Evolutionary conservation across 2,329 filamentous ascomycete species (phyloP).

Genomic region (Exophiala sideris): DNA sequence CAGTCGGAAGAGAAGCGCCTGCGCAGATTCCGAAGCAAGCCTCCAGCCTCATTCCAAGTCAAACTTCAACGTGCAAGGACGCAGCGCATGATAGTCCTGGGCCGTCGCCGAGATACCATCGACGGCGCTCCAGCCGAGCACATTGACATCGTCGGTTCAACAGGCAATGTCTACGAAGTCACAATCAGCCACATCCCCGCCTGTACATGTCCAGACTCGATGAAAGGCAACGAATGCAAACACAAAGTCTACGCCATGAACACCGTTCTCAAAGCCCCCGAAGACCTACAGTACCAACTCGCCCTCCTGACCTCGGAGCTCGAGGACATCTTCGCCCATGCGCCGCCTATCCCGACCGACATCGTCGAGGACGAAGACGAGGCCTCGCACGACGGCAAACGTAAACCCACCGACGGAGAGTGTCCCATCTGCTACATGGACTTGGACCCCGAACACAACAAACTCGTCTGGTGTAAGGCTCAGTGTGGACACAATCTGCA

Average conservation of each 20-base stretch:
- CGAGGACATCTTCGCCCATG: slow-evolving; percentile 52
- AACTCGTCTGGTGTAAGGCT: slow-evolving; percentile 57
- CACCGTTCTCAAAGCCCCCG: slow-evolving; percentile 55
- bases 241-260: slow-evolving; percentile 47
- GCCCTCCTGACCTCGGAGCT: slow-evolving; percentile 60
- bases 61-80: slow-evolving; percentile 49
- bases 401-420: slow-evolving; percentile 59
- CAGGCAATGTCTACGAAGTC: slow-evolving; percentile 60
- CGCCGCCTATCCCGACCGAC: slow-evolving; percentile 49
- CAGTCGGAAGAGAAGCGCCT: slow-evolving; percentile 38
- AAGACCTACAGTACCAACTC: slow-evolving; percentile 57
- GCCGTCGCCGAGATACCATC: slow-evolving; percentile 44
- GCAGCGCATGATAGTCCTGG: slow-evolving; percentile 57
- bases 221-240: slow-evolving; percentile 60
- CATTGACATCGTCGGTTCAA: slow-evolving; percentile 58
- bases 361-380: slow-evolving; percentile 30
- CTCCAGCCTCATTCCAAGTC: slow-evolving; percentile 47
- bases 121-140: slow-evolving; percentile 48
- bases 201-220: slow-evolving; percentile 55
- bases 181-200: slow-evolving; percentile 50
- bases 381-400: slow-evolving; percentile 43
- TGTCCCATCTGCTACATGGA: slow-evolving; percentile 63
- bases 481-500: slow-evolving; percentile 64
- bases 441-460: slow-evolving; percentile 44
- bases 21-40: slow-evolving; percentile 39